These are phyloP conservation scores for Xylariaceae sp. DNA, from an alignment of 2,329 filamentous ascomycete genomes.

Conservation along the genomic window DNA sequence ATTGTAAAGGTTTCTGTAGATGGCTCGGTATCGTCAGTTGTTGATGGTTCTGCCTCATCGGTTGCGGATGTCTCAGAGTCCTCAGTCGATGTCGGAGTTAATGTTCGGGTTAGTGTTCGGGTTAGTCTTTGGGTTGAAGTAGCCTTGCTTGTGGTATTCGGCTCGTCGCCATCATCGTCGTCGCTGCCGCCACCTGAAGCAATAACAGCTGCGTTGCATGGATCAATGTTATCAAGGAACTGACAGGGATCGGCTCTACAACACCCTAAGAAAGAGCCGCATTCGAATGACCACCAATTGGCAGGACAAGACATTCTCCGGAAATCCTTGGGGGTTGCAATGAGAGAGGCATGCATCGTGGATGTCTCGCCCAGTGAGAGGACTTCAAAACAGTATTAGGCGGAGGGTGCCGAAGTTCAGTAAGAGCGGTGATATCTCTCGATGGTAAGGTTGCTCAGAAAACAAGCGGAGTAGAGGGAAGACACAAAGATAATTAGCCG, in stretches of 20 bases:
- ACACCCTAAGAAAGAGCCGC: slow-evolving; percentile 51
- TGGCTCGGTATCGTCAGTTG: neutral
- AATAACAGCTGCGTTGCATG: slow-evolving; percentile 10
- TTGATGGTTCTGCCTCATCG: slow-evolving; percentile 28
- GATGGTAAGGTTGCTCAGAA: too few species aligned
- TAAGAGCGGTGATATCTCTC: too few species aligned
- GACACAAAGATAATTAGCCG: too few species aligned
- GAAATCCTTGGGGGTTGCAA: neutral
- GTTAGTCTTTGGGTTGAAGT: neutral
- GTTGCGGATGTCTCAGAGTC: neutral
- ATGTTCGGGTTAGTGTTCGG: neutral
- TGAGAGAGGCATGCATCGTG: too few species aligned
- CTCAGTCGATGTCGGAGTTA: neutral
- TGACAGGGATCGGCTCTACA: slow-evolving; percentile 53
- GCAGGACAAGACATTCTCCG: slow-evolving; percentile 34
- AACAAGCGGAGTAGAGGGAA: too few species aligned
- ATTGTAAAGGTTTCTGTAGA: neutral
- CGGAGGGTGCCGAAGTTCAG: too few species aligned
- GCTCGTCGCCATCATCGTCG: neutral
- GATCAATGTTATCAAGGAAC: slow-evolving; percentile 9
- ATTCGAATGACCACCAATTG: slow-evolving; percentile 46
- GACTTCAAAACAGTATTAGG: too few species aligned
- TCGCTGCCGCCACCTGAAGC: neutral
- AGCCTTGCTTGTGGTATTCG: neutral
- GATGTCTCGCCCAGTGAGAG: too few species aligned